These are phyloP conservation scores for Trametes sp. DNA, from an alignment of 1,284 basidiomycete genomes.

Conservation along the genomic window DNA sequence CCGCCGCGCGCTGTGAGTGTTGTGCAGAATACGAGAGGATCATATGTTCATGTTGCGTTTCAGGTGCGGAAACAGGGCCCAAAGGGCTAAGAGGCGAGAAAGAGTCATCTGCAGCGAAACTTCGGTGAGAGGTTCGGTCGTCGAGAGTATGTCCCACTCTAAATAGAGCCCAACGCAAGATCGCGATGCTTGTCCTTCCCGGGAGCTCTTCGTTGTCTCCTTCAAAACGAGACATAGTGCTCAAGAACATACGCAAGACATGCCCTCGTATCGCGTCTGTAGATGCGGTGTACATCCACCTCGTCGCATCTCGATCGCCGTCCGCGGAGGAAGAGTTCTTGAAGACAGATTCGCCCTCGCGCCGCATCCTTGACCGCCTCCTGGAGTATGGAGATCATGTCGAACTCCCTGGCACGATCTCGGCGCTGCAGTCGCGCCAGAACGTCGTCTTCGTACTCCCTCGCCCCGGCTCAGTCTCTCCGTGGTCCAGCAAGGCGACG, in stretches of 20 bases:
- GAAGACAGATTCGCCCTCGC: constrained; percentile 52
- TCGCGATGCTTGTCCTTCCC: constrained; percentile 66
- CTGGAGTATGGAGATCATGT: constrained; percentile 88
- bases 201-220: constrained; percentile 79
- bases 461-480: constrained; percentile 83
- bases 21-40: background rate
- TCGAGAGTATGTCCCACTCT: background rate
- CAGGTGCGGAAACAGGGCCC: background rate
- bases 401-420: constrained; percentile 55
- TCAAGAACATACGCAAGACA: constrained; percentile 66
- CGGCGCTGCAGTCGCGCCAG: constrained; percentile 47
- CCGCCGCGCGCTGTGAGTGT: background rate
- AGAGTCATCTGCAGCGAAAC: background rate
- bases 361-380: constrained; percentile 75
- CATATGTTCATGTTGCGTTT: background rate
- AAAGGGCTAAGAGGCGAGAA: background rate
- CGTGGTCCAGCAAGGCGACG: constrained; percentile 98
- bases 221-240: constrained; percentile 75
- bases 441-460: constrained; percentile 80
- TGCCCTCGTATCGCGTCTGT: constrained; percentile 68
- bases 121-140: background rate
- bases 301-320: constrained; percentile 71
- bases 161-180: background rate
- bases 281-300: constrained; percentile 89
- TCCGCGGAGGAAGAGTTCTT: constrained; percentile 58